Evolutionary conservation across 2,329 filamentous ascomycete genomes (phyloP), one percentile per base, ranked within the genome.

Genomic region (Beauveria pseudobassiana): DNA sequence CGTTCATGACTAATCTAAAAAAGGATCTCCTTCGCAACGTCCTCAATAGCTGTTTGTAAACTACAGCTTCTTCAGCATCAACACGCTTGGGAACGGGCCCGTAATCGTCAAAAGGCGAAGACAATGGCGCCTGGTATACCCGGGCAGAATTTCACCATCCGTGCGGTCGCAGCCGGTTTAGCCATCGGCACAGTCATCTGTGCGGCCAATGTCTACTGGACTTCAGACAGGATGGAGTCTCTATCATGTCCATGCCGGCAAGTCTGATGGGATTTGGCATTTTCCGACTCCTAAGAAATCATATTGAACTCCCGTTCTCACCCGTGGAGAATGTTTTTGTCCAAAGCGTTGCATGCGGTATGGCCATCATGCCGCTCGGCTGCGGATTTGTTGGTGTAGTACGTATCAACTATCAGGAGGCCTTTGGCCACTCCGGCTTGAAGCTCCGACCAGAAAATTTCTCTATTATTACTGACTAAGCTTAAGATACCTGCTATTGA

Each of bases 191-290:
- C 95, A 5, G 80, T 98, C 61, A 96, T 98, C 70, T 95, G 90
- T 71, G 96, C 96, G 73, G 96, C 91, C 58, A 99, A 99, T 72
- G 97, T 96, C 80, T 99, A 98, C 75, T 73, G 95, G 95, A n/a
- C 80, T 99, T 38, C 95, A 98, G 76, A 96, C 91, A 30, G 79
- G 80, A 65, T 83, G 80, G 80, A n/a, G 79, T 85, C 49, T 85
- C 87, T 69, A 90, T 91, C 67, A 98, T 99, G 95, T 90, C 91
- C 18, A 97, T 99, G 92, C 95, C 95, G 0, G 90, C 92, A 1
- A 95, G 92, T 24, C 79, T 99, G 63, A 91, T 99, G 71, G 93
- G 95, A 2, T 98, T 97, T 72, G 93, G 92, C 12, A 89, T 96
- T 67, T 99, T 99, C 80, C 91, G 90, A 69, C 82, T 87, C 6